Percentiles rank a stretch among this genome's conserved stretches.
Evolutionary conservation across 306 rosid species (phyloP).

Genomic region (Cucurbita pepo): DNA sequence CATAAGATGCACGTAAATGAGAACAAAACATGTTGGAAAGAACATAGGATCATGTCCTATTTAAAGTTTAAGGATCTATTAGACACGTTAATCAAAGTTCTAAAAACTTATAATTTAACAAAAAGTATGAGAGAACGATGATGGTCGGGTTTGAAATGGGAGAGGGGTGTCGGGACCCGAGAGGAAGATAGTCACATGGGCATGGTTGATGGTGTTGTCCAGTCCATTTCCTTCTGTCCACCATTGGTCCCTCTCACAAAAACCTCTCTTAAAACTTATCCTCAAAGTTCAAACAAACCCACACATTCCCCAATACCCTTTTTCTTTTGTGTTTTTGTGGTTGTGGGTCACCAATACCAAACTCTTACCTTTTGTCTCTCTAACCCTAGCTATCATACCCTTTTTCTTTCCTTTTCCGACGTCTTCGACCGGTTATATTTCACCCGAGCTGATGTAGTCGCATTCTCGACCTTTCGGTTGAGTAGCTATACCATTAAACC

Average conservation of each 20-base stretch:
- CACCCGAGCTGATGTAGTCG: no score
- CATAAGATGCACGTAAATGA: no score
- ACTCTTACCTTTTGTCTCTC: background rate
- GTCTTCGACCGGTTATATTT: no score
- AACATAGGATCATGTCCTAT: no score
- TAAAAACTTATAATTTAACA: no score
- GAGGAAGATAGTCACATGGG: slow-evolving; percentile 42
- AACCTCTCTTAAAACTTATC: slow-evolving; percentile 11
- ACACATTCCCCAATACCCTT: slow-evolving; percentile 6
- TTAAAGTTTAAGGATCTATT: no score
- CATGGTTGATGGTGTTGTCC: slow-evolving; percentile 25
- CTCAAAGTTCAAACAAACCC: background rate
- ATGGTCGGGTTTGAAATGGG: background rate
- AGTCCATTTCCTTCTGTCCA: slow-evolving; percentile 48
- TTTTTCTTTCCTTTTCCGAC: background rate
- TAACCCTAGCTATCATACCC: background rate
- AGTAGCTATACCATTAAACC: no score
- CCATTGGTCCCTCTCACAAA: slow-evolving; percentile 9
- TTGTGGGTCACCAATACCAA: background rate
- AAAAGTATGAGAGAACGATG: background rate
- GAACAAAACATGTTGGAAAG: no score
- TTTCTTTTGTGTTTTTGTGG: background rate
- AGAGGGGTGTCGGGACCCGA: slow-evolving; percentile 28
- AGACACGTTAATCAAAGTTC: no score
- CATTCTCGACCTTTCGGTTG: no score